Percentiles rank a stretch among this genome's conserved stretches.
These are phyloP conservation scores for Aspergillus ruber DNA, from an alignment of 2,329 filamentous ascomycete species.

Conservation along the genomic window DNA sequence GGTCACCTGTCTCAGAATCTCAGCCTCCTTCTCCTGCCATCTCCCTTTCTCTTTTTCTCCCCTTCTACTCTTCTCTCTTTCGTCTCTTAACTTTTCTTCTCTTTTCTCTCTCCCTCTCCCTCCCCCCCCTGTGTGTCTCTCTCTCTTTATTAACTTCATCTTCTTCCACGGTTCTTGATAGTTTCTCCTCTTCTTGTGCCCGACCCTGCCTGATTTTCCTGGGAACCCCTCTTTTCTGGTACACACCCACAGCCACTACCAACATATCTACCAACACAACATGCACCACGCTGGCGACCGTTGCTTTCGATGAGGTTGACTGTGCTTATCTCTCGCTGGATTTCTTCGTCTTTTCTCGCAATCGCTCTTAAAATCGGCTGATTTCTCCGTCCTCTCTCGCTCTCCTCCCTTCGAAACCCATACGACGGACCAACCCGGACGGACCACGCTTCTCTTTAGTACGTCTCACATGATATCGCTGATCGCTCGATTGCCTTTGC, in stretches of 20 bases:
- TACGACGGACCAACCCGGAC: background rate
- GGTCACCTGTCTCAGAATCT: no score
- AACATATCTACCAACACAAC: slow-evolving; percentile 18
- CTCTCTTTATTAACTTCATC: slow-evolving; percentile 1
- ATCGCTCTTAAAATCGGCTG: background rate
- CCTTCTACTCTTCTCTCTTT: background rate
- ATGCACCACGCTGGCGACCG: slow-evolving; percentile 20
- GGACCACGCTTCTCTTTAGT: slow-evolving; percentile 1
- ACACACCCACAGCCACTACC: background rate
- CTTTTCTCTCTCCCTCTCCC: background rate
- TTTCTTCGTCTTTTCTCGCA: background rate
- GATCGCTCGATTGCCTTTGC: background rate
- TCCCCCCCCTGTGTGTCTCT: background rate
- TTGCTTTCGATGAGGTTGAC: slow-evolving; percentile 6
- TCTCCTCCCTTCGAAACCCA: background rate
- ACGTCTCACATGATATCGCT: slow-evolving; percentile 4
- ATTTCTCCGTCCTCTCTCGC: background rate
- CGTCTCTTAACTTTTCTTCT: background rate
- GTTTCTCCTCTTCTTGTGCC: slow-evolving; percentile 11
- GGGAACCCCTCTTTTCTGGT: slow-evolving; percentile 5
- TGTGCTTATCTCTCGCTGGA: background rate
- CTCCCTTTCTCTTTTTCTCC: background rate
- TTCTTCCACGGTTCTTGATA: slow-evolving; percentile 1
- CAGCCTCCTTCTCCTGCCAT: no score
- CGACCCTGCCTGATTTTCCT: slow-evolving; percentile 6